Evolutionary conservation across 352 stramenopile genomes (phyloP), one percentile per base, ranked within the genome.

Genomic region (Globisporangium viniferum): DNA sequence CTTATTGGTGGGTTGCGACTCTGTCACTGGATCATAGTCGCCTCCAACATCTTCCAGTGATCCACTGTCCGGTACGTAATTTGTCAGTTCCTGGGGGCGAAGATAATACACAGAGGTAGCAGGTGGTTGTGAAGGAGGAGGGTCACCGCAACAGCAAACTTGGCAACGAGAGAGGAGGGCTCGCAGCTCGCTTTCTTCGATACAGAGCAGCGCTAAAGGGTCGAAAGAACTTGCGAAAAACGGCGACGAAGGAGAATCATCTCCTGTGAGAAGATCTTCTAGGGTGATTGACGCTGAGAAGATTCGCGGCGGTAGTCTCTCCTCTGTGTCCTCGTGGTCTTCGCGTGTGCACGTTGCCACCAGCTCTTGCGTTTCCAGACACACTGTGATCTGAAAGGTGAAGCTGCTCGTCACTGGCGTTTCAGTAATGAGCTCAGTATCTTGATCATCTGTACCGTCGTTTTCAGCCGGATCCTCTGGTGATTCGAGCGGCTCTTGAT

Each of bases 81-180:
- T n/a, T n/a, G 33, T 5, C 20, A 10, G 10, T 18, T 12, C n/a
- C 2, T 69, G 27, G 0, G n/a, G 29, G 0, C 18, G 64, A n/a
- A 64, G 55, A 22, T 64, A 64, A 33, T 59, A 2, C 18, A 59
- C 6, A 18, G 7, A 20, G 5, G 7, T 14, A 5, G 5, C 22
- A 20, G 35, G 27, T n/a, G 9, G 49, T 3, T 5, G 31, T 2
- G 24, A 39, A 20, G 29, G 51, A 24, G 12, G 18, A 44, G 1
- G 14, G 8, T 8, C 9, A 4, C 10, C 5, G 54, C 66, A 71
- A 5, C 20, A 55, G 57, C 75, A 80, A 22, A 81, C 61, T 41
- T 68, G 67, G 55, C 70, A 81, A 36, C 62, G 68, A 35, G 58
- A 24, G 22, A 80, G 54, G 2, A 80, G 8, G 20, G 29, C 51